Percentiles rank a stretch among this genome's conserved stretches.
Evolutionary conservation across 1,284 basidiomycete genomes (phyloP).

Genomic region (Marasmius fiardii): DNA sequence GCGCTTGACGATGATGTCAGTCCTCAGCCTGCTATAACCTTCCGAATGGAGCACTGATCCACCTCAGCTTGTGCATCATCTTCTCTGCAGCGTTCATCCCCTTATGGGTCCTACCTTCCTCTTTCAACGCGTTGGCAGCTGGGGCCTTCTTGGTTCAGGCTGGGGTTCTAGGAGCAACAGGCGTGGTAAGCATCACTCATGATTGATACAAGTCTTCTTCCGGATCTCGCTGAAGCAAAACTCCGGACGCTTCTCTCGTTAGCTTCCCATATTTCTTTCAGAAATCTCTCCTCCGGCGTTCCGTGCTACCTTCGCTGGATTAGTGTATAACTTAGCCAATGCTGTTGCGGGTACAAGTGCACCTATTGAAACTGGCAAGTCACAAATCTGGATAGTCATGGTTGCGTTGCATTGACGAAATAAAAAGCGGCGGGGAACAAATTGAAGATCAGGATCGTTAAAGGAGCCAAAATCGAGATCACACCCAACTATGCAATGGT

Average conservation of each 20-base stretch:
- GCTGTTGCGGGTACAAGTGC: conserved; percentile 88
- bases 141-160: conserved; percentile 87
- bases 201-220: neutral
- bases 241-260: neutral
- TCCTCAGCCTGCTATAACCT: conserved; percentile 21
- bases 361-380: conserved; percentile 86
- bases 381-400: neutral
- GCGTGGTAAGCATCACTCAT: conserved; percentile 13
- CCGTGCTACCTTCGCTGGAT: conserved; percentile 89
- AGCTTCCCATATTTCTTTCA: conserved; percentile 81
- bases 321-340: conserved; percentile 87
- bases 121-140: conserved; percentile 63
- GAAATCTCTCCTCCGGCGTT: conserved; percentile 93
- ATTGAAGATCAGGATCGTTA: neutral
- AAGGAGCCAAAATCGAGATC: neutral
- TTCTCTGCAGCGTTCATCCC: conserved; percentile 72
- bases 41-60: conserved; percentile 13
- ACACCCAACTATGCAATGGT: neutral
- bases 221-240: neutral
- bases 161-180: conserved; percentile 12
- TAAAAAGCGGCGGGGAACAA: neutral
- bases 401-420: neutral
- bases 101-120: conserved; percentile 79
- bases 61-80: conserved; percentile 44
- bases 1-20: conserved; percentile 70